Evolutionary conservation across 306 rosid species (phyloP), one percentile per base, ranked within the genome.

Genomic region (Arachis stenosperma): DNA sequence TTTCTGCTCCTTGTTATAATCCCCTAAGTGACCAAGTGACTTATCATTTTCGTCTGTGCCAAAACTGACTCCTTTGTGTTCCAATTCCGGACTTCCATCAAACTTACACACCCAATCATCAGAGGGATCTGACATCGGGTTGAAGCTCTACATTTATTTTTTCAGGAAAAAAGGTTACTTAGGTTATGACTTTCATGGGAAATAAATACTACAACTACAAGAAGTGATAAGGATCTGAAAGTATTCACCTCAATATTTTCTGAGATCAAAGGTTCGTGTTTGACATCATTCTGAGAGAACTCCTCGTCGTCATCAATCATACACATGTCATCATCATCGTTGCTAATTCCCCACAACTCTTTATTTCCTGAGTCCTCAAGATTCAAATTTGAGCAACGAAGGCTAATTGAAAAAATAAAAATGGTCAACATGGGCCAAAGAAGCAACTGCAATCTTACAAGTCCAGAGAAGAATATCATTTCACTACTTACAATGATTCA

Each of bases 111-210:
- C 86, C 96, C 92, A 86, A 56, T 84, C 97, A 79, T 88, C 98
- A 53, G 86, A 83, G 69, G 99, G 98, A 81, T 95, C 97, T 42
- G 93, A 86, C 76, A 95, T 81, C 3, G 96, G 99, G 81, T 95
- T 95, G 81, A 87, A 92, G 78, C 99, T 95, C 99, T 95, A 79
- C 75, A 60, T 44, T 39, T 7, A 8, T 48, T 48, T 48, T 48
- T 11, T 2, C 69, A 66, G 29, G 74, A 53, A 27, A 67, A 78
- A 63, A 11, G 65, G 60, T 63, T 75, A 77, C 50, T 68, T 17
- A 43, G 74, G 42, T 44, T 67, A 43, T 53, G 59, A 67, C 29
- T 47, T 48, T 67, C 63, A 61, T 67, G 43, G 61, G 40, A 55
- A 78, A 60, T 43, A 71, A 33, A 33, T 33, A 33, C 37, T 33